Base-by-base conservation (phyloP, 1,139 yeast genomes). In the Protomyces inouyei region DNA sequence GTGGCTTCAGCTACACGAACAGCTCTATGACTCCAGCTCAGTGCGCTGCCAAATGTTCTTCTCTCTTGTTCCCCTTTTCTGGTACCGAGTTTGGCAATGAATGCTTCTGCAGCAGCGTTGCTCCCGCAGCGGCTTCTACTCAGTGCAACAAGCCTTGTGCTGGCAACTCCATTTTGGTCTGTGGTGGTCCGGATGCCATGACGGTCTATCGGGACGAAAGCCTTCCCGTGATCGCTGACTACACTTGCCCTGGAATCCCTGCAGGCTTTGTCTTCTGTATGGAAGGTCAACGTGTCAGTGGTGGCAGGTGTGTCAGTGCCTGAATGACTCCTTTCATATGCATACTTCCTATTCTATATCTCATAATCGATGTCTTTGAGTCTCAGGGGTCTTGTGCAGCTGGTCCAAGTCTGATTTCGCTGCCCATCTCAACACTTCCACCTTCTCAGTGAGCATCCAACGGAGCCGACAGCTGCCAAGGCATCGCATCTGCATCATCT, bases 71-170 rank as follows among this genome's bases (percentile, higher is more conserved):
- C 45, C 32, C 28, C 21, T 59, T 51, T 38, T 40, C 57, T 18
- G 64, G 64, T n/a, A 59, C 64, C 2, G 64, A 60, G 14, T 60
- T 51, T 46, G 64, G 52, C 4, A 21, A 46, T 12, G 52, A 60
- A 28, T 60, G 64, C 23, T 60, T 28, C 53, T 60, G 64, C 32
- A 40, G 52, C 45, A 52, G 53, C 23, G 38, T 18, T 35, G 57
- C 54, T 8, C 57, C 57, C 4, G 40, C 48, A 43, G 23, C 57
- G 23, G 45, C 57, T 4, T 25, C 43, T 4, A 55, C 23, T n/a
- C 25, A 51, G 6, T 60, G 64, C 45, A 12, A 23, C n/a, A 52
- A 51, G 64, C 23, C 57, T 6, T 60, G 64, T 28, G 48, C 57
- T 6, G 64, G 64, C 3, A 28, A 60, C n/a, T 43, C 57, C 3